These are phyloP conservation scores for Pleurotus salmoneostramineus DNA, from an alignment of 768 basidiomycete genomes.

Conservation along the genomic window DNA sequence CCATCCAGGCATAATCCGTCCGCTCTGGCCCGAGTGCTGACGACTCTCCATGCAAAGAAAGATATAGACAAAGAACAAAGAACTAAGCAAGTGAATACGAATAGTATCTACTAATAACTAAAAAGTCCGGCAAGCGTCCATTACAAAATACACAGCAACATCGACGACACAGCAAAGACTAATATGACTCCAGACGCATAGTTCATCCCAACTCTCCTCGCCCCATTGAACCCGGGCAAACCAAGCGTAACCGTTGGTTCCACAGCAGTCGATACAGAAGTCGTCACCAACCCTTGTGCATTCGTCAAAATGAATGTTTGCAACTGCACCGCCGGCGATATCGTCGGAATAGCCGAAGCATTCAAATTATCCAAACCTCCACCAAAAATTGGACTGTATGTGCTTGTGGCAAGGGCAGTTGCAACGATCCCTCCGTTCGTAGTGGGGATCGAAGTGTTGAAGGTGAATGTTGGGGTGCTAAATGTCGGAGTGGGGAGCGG, in stretches of 20 bases:
- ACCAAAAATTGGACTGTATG: slow-evolving; percentile 59
- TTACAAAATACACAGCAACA: too few species aligned
- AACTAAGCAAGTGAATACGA: too few species aligned
- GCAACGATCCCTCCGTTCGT: slow-evolving; percentile 50
- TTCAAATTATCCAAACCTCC: slow-evolving; percentile 28
- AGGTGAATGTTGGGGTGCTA: slow-evolving; percentile 59
- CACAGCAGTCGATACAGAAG: slow-evolving; percentile 46
- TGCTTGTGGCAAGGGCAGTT: slow-evolving; percentile 66
- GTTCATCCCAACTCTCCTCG: slow-evolving; percentile 9
- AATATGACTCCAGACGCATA: too few species aligned
- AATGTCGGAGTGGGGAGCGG: slow-evolving; percentile 61
- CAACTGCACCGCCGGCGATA: slow-evolving; percentile 45
- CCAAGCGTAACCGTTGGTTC: slow-evolving; percentile 54
- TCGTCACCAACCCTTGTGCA: slow-evolving; percentile 45
- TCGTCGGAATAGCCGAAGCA: slow-evolving; percentile 52
- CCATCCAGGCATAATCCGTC: too few species aligned
- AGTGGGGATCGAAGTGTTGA: slow-evolving; percentile 64
- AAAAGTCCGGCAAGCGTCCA: too few species aligned
- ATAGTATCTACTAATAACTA: too few species aligned
- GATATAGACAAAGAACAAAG: too few species aligned
- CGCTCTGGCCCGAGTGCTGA: too few species aligned
- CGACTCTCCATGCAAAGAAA: too few species aligned
- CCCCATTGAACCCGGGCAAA: slow-evolving; percentile 56
- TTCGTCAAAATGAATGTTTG: slow-evolving; percentile 59
- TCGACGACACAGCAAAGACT: too few species aligned